Evolutionary conservation across 1,284 basidiomycete genomes (phyloP), one percentile per base, ranked within the genome.

Genomic region (Albatrellus sp.): DNA sequence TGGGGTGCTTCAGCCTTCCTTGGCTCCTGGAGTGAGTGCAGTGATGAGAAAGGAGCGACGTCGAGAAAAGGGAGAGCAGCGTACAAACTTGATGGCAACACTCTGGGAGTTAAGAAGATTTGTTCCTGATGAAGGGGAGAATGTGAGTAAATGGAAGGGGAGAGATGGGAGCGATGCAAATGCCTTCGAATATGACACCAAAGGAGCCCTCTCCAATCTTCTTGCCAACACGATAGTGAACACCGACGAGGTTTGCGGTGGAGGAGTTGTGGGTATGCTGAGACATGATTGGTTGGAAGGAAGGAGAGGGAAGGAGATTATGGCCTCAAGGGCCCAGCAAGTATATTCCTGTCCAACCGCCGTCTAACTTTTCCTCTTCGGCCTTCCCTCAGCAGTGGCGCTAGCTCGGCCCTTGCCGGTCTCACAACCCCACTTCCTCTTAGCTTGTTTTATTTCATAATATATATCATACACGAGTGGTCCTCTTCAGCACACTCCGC

Each of bases 71-170:
- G 37, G 42, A 31, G 31, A 17, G 37, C 31, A 31, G 77, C 88
- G 63, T 60, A 92, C 91, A 74, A 97, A 97, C 72, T 97, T 97
- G 79, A 97, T 96, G 49, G 92, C 92, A 44, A 96, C 90, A 4
- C 90, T 91, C 69, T 93, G 90, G 30, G 85, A 89, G 71, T 96
- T 96, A 63, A 96, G 77, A 37, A 96, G 70, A 62, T 98, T 96
- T 38, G 90, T 92, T 44, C 92, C 90, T 92, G 24, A 30, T 34
- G 49, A 38, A 49, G 43, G 52, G 52, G 46, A 28, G 40, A 19
- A 37, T 35, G 37, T 30, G 29, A 42, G 34, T 37, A 39, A 37
- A 19, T 42, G 41, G 35, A 39, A 43, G 24, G 39, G 43, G 34
- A n/a, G 40, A 30, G 44, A 37, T 38, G 44, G 30, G 7, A 24